Evolutionary conservation across 331 rosid species (phyloP).

Genomic region (Quercus phellos): DNA sequence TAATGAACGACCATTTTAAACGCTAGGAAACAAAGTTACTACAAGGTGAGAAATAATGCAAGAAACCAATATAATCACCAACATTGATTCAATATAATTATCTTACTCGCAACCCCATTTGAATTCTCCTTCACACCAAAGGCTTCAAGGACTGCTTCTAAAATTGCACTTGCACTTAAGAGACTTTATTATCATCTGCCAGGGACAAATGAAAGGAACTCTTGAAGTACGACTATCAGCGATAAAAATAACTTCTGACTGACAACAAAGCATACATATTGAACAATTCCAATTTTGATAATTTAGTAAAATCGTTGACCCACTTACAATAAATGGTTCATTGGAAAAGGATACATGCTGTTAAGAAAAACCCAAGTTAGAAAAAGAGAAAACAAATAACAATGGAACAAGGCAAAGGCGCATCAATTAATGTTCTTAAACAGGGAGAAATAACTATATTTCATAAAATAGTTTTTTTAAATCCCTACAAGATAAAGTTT

Average conservation of each 20-base stretch:
- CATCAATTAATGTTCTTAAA: background rate
- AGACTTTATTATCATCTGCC: constrained; percentile 88
- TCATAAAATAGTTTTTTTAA: background rate
- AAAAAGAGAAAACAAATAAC: background rate
- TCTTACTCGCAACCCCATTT: constrained; percentile 87
- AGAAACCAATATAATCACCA: constrained; percentile 2
- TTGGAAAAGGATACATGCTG: constrained; percentile 88
- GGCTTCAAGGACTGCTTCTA: constrained; percentile 88
- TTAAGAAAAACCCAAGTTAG: constrained; percentile 24
- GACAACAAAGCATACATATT: constrained; percentile 68
- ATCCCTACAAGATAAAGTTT: background rate
- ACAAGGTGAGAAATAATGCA: background rate
- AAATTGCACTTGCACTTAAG: constrained; percentile 53
- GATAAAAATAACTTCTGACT: background rate
- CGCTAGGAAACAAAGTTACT: background rate
- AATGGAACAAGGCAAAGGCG: constrained; percentile 1
- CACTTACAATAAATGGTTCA: constrained; percentile 82
- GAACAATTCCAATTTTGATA: constrained; percentile 91
- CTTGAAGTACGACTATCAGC: background rate
- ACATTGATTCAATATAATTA: background rate
- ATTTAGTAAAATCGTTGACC: constrained; percentile 81
- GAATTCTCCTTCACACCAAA: constrained; percentile 89
- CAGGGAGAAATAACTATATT: background rate
- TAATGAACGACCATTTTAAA: background rate
- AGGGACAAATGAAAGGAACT: constrained; percentile 14